Base-by-base conservation (phyloP, 202 grass and related monocot species). In the Brachypodium distachyon region DNA sequence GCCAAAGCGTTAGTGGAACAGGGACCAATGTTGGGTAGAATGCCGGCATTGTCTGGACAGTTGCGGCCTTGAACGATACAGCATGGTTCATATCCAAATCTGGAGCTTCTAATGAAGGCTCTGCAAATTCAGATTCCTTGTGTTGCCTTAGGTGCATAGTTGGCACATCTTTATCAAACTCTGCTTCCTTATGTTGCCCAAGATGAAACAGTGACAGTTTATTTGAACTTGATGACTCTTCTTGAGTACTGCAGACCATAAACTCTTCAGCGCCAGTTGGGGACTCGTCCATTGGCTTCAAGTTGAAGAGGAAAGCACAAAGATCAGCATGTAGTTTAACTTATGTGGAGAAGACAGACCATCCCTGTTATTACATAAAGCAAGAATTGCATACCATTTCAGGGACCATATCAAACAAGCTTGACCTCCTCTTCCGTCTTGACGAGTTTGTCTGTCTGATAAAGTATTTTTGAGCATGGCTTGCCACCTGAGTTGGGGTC, bases 391-490 rank as follows among this genome's bases (percentile, higher is more conserved):
- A 67, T 84, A 96, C 92, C 83, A 67, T 88, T 81, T 92, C 84
- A 19, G 88, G 81, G 19, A 94, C 82, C 91, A 97, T 94, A 68
- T 97, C 94, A 77, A 97, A 94, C 70, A 97, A 82, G 81, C 94
- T 97, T 54, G 91, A 88, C 40, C 94, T 92, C 17, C 91, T 90
- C 89, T 97, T 97, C 36, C 91, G 77, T 61, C 88, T 93, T 25
- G 91, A 92, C 44, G 89, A 84, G 65, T 97, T 97, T 66, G 79
- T 88, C 71, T 90, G 94, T 72, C 94, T 90, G 31, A 97, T 89
- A 63, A 97, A 97, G 52, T 97, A 94, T 59, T 94, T 97, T 55
- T 97, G 91, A 58, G 94, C 94, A 88, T 97, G 94, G 79, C 91
- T 97, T 48, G 94, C 94, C 60, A 97, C 94, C 60, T 97, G 94